These are phyloP conservation scores for Shiraia sp. DNA, from an alignment of 2,329 filamentous ascomycete species.

Conservation along the genomic window DNA sequence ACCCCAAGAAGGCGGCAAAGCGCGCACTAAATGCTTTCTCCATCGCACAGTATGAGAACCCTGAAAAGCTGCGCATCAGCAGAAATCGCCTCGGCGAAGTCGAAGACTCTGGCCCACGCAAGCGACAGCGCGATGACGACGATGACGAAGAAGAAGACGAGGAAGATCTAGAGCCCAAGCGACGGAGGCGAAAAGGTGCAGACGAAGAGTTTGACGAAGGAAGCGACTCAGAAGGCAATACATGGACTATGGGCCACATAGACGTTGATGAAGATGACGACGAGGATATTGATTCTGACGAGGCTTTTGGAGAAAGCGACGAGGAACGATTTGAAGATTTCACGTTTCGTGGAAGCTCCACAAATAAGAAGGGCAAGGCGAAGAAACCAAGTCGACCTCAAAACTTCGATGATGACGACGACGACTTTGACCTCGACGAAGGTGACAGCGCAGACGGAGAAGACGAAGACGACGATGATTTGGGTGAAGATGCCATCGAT, in stretches of 20 bases:
- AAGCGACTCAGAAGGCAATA: conserved; percentile 83
- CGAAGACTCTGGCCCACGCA: conserved; percentile 48
- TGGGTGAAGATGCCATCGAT: conserved; percentile 67
- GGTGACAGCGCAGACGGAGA: conserved; percentile 50
- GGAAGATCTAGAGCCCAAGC: conserved; percentile 37
- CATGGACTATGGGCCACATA: conserved; percentile 77
- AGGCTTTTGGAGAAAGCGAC: conserved; percentile 87
- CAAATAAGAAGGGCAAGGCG: conserved; percentile 53
- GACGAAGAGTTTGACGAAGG: conserved; percentile 69
- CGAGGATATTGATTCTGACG: conserved; percentile 72
- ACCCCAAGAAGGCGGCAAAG: conserved; percentile 55
- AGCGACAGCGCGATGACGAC: conserved; percentile 55
- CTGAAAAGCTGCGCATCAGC: conserved; percentile 58
- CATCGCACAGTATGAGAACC: conserved; percentile 63
- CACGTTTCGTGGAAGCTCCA: conserved; percentile 65
- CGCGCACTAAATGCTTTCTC: conserved; percentile 65
- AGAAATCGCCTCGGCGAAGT: conserved; percentile 62
- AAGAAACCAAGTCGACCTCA: conserved; percentile 38
- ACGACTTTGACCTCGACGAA: conserved; percentile 56
- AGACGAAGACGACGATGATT: conserved; percentile 63
- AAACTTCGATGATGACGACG: conserved; percentile 24
- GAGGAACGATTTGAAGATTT: conserved; percentile 83
- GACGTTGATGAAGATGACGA: conserved; percentile 64
- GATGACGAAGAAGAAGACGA: conserved; percentile 46
- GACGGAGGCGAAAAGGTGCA: conserved; percentile 26